Base-by-base conservation (phyloP, 176 grass and related monocot species). In the Oryza officinalis region DNA sequence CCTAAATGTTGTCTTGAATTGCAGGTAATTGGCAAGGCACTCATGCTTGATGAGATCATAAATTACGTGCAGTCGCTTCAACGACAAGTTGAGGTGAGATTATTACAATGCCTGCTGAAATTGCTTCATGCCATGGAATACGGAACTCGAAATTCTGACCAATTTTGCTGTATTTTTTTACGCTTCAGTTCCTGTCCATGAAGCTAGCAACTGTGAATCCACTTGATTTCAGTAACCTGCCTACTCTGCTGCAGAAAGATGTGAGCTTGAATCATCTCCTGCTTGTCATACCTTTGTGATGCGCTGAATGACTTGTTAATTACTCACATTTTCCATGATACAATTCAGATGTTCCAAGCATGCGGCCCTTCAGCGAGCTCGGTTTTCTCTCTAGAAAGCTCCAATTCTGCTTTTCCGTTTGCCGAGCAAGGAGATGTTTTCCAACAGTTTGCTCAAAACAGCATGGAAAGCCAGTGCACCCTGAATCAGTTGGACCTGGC, bases 121-220 rank as follows among this genome's bases (percentile, higher is more conserved):
- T 32, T 32, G 6, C 17, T 6, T 45, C 7, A 38, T 8, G 57
- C 71, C 41, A 52, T 86, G n/a, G 1, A 27, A 63, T 31, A 8
- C 38, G 18, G 0, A n/a, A 2, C 74, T 77, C 40, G 30, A 22
- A 82, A 87, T 81, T 50, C 84, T 95, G n/a, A 86, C 9, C 45
- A 20, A 26, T 20, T 65, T 76, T 13, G 12, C 69, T 73, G 18
- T 64, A 59, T 67, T 10, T n/a, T 72, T 32, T 67, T 69, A 18
- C 13, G 7, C 73, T 69, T 22, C 89, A 99, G 96, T 99, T 99
- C 85, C 93, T 99, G 22, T 99, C 96, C 0, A 99, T 99, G 96
- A 99, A 99, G 91, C 87, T 99, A 23, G 93, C 96, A 35, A 96
- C 96, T 1, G 96, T 96, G 87, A 99, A 96, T 67, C 96, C 96